phyloP scores from a whole-genome alignment of 148 eudicot species.

The Vaccinium corymbosum region DNA sequence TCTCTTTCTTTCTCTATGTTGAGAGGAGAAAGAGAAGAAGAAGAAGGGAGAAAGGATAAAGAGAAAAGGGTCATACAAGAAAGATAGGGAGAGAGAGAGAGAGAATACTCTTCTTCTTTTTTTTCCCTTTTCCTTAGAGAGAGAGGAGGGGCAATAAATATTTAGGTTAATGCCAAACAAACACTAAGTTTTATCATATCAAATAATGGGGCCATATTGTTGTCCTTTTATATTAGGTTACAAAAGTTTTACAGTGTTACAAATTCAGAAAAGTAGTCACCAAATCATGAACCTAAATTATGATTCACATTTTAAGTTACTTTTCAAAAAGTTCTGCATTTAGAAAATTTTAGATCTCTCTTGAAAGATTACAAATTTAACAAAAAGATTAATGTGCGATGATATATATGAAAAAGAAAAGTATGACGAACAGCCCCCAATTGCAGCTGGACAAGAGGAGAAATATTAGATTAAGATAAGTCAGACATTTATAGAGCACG shows the following conservation, averaged over 20 bases:
- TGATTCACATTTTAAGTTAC: too few relatives aligned
- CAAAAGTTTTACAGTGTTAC: not conserved
- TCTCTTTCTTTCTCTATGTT: conserved; percentile 5
- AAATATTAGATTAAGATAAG: too few relatives aligned
- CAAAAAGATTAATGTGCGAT: too few relatives aligned
- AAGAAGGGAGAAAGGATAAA: not conserved
- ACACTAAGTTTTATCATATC: not conserved
- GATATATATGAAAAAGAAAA: too few relatives aligned
- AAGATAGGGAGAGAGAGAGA: not conserved
- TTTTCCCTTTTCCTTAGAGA: not conserved
- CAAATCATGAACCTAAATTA: not conserved
- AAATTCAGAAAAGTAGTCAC: not conserved
- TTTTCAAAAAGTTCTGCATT: too few relatives aligned
- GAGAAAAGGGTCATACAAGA: not conserved
- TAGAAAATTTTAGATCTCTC: too few relatives aligned
- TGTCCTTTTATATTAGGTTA: not conserved
- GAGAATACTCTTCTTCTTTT: not conserved
- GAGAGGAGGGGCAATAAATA: not conserved
- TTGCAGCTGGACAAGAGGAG: too few relatives aligned
- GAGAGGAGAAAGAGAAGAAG: conserved; percentile 7
- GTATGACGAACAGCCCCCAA: too few relatives aligned
- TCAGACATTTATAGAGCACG: too few relatives aligned
- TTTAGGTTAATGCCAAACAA: conserved; percentile 4
- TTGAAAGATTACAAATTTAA: too few relatives aligned
- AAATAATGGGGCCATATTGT: not conserved